Percentiles rank a stretch among this genome's conserved stretches.
These are phyloP conservation scores for Zygoascus sp. DNA, from an alignment of 1,139 yeast species.

Conservation along the genomic window DNA sequence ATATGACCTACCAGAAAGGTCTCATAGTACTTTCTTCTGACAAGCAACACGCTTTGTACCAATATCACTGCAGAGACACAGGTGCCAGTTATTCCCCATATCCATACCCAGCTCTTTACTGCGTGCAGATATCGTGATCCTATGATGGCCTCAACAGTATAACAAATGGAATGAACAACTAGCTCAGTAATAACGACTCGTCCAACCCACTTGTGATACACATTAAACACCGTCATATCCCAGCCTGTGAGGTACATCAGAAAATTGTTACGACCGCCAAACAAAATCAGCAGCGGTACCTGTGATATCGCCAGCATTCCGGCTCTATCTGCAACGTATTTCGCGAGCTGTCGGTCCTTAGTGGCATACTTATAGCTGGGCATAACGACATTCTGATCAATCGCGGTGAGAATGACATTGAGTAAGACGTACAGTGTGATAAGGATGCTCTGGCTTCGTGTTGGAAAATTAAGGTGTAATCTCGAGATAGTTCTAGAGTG, in stretches of 20 bases:
- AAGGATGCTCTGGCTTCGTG: conserved; percentile 37
- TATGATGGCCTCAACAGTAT: conserved; percentile 14
- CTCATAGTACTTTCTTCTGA: conserved; percentile 21
- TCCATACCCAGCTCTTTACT: conserved; percentile 30
- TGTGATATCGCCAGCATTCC: conserved; percentile 48
- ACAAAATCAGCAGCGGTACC: conserved; percentile 49
- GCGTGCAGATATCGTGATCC: conserved; percentile 21
- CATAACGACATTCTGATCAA: conserved; percentile 15
- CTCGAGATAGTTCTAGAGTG: conserved; percentile 26
- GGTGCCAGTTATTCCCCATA: conserved; percentile 25
- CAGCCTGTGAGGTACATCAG: conserved; percentile 54
- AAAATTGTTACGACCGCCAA: conserved; percentile 62
- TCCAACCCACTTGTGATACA: conserved; percentile 59
- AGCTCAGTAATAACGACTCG: conserved; percentile 46
- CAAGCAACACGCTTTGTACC: conserved; percentile 17
- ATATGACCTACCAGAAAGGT: conserved; percentile 43
- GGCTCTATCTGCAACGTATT: conserved; percentile 48
- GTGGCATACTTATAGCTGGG: conserved; percentile 18
- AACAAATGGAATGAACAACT: conserved; percentile 25
- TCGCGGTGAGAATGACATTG: conserved; percentile 21
- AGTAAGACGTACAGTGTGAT: conserved; percentile 44
- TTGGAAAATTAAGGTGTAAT: conserved; percentile 25
- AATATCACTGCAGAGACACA: conserved; percentile 17
- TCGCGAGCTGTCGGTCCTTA: conserved; percentile 21
- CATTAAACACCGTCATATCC: conserved; percentile 54